phyloP scores from a whole-genome alignment of 2,329 filamentous ascomycete species.

The Cytospora schulzeri region DNA sequence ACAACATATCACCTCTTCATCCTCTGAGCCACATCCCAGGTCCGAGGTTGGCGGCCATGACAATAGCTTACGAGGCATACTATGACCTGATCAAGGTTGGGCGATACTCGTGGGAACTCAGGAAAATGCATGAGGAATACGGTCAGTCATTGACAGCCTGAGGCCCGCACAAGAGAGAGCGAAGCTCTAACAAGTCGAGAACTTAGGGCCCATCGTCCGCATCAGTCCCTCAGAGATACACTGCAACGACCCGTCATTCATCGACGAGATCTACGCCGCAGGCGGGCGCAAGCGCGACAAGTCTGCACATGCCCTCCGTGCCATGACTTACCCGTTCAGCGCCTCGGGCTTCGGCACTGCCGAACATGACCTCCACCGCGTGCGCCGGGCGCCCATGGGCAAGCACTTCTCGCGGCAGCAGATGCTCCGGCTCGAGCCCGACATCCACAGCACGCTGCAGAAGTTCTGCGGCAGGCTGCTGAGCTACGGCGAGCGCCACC shows the following conservation, averaged over 20 bases:
- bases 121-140: slow-evolving; percentile 11
- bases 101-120: slow-evolving; percentile 5
- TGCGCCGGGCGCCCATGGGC: slow-evolving; percentile 32
- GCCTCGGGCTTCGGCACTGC: slow-evolving; percentile 31
- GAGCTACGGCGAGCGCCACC: neutral
- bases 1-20: slow-evolving; percentile 15
- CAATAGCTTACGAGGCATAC: slow-evolving; percentile 9
- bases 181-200: neutral
- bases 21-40: slow-evolving; percentile 4
- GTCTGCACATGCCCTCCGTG: slow-evolving; percentile 24
- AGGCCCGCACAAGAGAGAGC: neutral
- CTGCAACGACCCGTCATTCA: slow-evolving; percentile 40
- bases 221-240: slow-evolving; percentile 45
- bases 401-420: slow-evolving; percentile 38
- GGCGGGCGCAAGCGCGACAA: slow-evolving; percentile 33
- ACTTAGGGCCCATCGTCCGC: slow-evolving; percentile 38
- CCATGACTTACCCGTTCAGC: slow-evolving; percentile 23
- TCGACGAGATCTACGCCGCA: slow-evolving; percentile 42
- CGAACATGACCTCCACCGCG: slow-evolving; percentile 35
- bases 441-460: slow-evolving; percentile 36
- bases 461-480: slow-evolving; percentile 23
- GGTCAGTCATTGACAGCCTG: neutral
- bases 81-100: slow-evolving; percentile 1
- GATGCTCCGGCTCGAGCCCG: slow-evolving; percentile 36
- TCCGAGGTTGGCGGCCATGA: slow-evolving; percentile 10